Base-by-base conservation (phyloP, 2,329 filamentous ascomycete genomes). In the Xylaria polymorpha region DNA sequence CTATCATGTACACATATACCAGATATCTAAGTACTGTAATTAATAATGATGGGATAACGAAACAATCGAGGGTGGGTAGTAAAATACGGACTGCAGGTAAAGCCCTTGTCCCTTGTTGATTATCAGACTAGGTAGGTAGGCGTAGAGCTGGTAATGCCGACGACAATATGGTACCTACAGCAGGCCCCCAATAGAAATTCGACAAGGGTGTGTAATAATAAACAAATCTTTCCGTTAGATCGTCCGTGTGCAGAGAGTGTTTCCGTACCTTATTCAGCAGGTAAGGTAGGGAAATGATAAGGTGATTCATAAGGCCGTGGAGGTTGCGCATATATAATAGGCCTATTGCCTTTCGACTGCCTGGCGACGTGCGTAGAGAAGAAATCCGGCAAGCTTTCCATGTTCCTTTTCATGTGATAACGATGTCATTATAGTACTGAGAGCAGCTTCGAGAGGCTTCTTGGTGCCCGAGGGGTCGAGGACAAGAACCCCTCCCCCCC, bases 1-100 rank as follows among this genome's bases (percentile, higher is more conserved):
- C 25, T 29, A 35, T 29, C 8, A 14, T 46, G 64, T 39, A 46
- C 50, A 48, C 53, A 64, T 53, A 60, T 64, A 59, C 66, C 60
- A 41, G 32, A 46, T 58, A 37, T 62, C 53, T 46, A 29, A 29
- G 25, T 29, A 29, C 25, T 29, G 25, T 29, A 56, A 37, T 55
- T 55, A n/a, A 46, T 44, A 53, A 39, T 44, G 43, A 46, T 32
- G 50, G 48, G 63, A 53, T 44, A 44, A 43, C 63, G 22, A 46
- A 41, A 32, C n/a, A 44, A 48, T 43, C 43, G 35, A 44, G 39
- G 6, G 51, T 39, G n/a, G 50, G 32, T 15, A 56, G 32, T 22
- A 20, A 56, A 39, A 39, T 22, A 44, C 25, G 25, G 25, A 29
- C 25, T 4, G 25, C 4, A 29, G 25, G 25, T 29, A 53, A 32